Evolutionary conservation across 805 yeast species (phyloP), one percentile per base, ranked within the genome.

Genomic region (Ogataea chonburiensis): DNA sequence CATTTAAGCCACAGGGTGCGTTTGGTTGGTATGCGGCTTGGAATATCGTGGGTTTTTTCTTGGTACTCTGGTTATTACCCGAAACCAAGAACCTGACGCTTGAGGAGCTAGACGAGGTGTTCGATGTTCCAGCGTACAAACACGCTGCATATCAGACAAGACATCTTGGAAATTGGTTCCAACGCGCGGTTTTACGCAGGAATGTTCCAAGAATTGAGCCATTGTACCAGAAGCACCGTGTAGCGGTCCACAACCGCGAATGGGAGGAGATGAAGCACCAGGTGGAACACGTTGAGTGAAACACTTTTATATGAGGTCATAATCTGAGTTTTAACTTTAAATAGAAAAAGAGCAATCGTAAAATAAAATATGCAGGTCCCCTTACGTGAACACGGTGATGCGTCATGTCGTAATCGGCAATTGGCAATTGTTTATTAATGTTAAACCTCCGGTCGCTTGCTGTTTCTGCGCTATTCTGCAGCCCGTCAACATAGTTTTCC

Each of bases 1-100:
- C 81, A 0, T 80, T 86, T 63, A 77, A 75, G 38, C 74, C 87
- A 3, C 86, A 81, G 47, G 95, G 96, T 59, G 94, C 94, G 3
- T 86, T 84, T 56, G 88, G 93, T 10, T 86, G 79, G 73, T 86
- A 85, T 54, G 95, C 93, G 1, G 95, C 81, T 10, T 82, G 91
- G 89, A 86, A 86, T 58, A 49, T 78, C 40, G 64, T 78, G 37
- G 86, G 85, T 0, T 79, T 79, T 66, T 76, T 79, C 63, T 49
- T 85, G 51, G 85, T 83, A 5, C 70, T 85, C 37, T 79, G 83
- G 71, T 67, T 81, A 56, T 64, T 82, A 41, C 84, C 88, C 3
- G 89, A 82, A 55, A 82, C 89, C 3, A 77, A 76, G 61, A 77
- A 77, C 21, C 71, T 79, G 45, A 79, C 91, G 0, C 71, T 83